Percentiles rank a stretch among this genome's conserved stretches.
Evolutionary conservation across 306 rosid species (phyloP).

Genomic region (Malus asiatica): DNA sequence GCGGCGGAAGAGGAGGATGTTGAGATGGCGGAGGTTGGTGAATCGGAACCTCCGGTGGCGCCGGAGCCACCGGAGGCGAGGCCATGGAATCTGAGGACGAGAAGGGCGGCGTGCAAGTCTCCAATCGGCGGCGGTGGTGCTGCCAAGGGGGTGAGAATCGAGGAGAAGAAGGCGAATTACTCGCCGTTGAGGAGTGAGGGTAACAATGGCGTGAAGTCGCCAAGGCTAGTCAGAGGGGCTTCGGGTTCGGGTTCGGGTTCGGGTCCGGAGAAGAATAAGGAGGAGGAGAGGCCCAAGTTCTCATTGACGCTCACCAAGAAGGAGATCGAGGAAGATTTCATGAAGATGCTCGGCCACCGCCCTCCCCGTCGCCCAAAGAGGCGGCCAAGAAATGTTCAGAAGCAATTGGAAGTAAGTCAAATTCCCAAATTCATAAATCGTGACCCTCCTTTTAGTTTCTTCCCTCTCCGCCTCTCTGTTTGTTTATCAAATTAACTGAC

Average conservation of each 20-base stretch:
- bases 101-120: constrained; percentile 48
- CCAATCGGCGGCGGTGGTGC: constrained; percentile 27
- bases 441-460: not conserved
- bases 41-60: not conserved
- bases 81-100: constrained; percentile 76
- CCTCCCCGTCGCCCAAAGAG: constrained; percentile 64
- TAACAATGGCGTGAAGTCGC: constrained; percentile 29
- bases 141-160: constrained; percentile 42
- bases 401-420: constrained; percentile 51
- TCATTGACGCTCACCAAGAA: constrained; percentile 39
- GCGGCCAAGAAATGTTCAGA: constrained; percentile 56
- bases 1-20: constrained; percentile 11
- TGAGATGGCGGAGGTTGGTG: constrained; percentile 1
- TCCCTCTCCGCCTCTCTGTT: not conserved
- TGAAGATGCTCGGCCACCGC: constrained; percentile 43
- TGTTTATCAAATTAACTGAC: not conserved
- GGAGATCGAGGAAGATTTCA: constrained; percentile 77
- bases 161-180: constrained; percentile 35
- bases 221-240: constrained; percentile 30
- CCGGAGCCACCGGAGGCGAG: constrained; percentile 12
- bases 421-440: not conserved
- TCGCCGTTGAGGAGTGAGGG: constrained; percentile 45
- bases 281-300: constrained; percentile 41
- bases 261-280: constrained; percentile 12
- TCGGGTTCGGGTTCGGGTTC: constrained; percentile 23